phyloP scores from a whole-genome alignment of 768 basidiomycete species.

The Coprinellus aureogranulatus region DNA sequence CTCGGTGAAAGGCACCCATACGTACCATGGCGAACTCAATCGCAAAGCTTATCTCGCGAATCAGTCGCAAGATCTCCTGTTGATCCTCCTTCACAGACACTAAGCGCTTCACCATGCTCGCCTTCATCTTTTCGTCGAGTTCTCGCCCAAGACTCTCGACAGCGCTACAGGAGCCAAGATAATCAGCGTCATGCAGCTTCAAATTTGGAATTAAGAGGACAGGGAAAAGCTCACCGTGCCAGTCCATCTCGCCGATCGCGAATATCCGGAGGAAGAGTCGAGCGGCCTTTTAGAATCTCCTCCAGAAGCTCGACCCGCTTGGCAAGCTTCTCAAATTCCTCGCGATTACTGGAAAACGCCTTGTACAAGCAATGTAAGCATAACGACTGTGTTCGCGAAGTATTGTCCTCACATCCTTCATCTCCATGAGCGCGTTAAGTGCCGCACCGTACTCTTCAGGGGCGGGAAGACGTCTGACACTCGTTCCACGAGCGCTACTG shows the following conservation, averaged over 20 bases:
- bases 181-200: not conserved
- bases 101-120: not conserved
- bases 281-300: too few relatives aligned
- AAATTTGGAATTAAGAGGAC: not conserved
- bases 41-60: not conserved
- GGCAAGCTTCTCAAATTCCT: not conserved
- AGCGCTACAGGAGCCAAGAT: too few relatives aligned
- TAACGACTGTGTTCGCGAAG: not conserved
- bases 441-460: not conserved
- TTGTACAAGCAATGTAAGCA: not conserved
- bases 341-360: not conserved
- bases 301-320: too few relatives aligned
- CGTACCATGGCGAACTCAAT: constrained; percentile 1
- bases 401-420: not conserved
- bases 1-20: not conserved
- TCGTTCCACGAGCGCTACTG: too few relatives aligned
- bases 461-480: not conserved
- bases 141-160: too few relatives aligned
- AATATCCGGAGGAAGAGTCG: not conserved
- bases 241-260: not conserved
- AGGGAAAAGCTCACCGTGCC: not conserved
- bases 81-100: constrained; percentile 27
- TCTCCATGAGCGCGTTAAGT: not conserved
- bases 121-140: not conserved
- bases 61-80: not conserved